Evolutionary conservation across 2,329 filamentous ascomycete species (phyloP), one percentile per base, ranked within the genome.

Genomic region (Fusarium pseudocircinatum): DNA sequence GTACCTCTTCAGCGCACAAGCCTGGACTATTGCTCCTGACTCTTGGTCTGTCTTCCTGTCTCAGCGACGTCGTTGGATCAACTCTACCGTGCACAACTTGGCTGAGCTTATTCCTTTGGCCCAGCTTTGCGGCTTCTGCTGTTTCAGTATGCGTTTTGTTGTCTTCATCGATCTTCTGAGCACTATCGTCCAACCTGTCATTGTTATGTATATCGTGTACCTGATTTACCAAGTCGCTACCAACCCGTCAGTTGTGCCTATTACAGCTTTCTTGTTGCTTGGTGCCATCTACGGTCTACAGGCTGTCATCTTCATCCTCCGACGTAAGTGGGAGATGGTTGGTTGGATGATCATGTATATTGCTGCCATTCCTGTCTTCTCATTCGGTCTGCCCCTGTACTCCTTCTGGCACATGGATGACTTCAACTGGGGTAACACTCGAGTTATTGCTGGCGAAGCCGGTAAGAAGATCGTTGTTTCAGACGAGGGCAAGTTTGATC

Each of bases 321-420:
- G 94, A 66, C 93, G 96, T 79, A 98, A 98, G 85, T 99, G 96
- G 96, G 96, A 99, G 82, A 98, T 98, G 96, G 93, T 99, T 76
- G 96, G 96, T 40, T 99, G 96, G 96, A 98, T 99, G 95, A 87
- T 99, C 76, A 91, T 99, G 72, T 99, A 99, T 83, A 89, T 99
- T 67, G 72, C 96, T 36, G 96, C 96, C 61, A 93, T 97, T 70
- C 96, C 96, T 2, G 90, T 99, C 73, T 99, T 97, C 87, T 92
- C 94, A 47, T 94, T 97, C 72, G 95, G 89, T 66, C 88, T 99
- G 49, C 96, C 96, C 2, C 85, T 99, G 34, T 98, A 98, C 82
- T 89, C 96, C 56, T 99, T 99, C 89, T 99, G 96, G 96, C 90
- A 98, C 85, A 98, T 98, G 96, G 96, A 99, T 83, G 96, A 99